A percentile compares a stretch with the other conserved stretches of the same genome.
Evolutionary conservation across 2,329 filamentous ascomycete genomes (phyloP).

Genomic region (Fusarium mangiferae): DNA sequence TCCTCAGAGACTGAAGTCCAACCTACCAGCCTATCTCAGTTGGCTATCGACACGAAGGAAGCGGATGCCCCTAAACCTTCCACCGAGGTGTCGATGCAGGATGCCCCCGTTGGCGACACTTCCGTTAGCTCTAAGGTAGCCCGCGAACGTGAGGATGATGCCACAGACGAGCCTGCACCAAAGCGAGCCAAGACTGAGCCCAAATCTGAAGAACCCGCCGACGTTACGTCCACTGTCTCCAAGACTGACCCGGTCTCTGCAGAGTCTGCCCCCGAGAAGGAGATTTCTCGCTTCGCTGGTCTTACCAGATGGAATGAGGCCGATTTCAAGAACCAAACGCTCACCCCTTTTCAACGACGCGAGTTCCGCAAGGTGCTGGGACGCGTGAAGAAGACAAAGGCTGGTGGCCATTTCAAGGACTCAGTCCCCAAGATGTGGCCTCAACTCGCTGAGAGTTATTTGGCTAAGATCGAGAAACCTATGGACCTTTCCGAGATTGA

Average conservation of each 20-base stretch:
- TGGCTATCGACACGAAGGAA: conserved; percentile 52
- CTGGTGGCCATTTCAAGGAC: conserved; percentile 77
- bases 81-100: conserved; percentile 63
- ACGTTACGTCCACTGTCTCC: conserved; percentile 8
- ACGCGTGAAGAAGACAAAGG: conserved; percentile 86
- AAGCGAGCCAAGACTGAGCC: conserved; percentile 84
- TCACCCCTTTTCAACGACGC: conserved; percentile 69
- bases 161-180: conserved; percentile 70
- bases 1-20: conserved; percentile 51
- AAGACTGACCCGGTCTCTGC: conserved; percentile 29
- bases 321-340: conserved; percentile 57
- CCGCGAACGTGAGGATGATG: conserved; percentile 82
- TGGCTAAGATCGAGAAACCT: conserved; percentile 75
- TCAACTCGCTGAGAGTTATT: conserved; percentile 77
- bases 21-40: conserved; percentile 52
- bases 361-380: conserved; percentile 74
- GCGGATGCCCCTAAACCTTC: conserved; percentile 43
- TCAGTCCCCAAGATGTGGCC: conserved; percentile 83
- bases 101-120: conserved; percentile 49
- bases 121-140: conserved; percentile 68
- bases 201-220: conserved; percentile 52
- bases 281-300: conserved; percentile 42
- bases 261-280: conserved; percentile 38
- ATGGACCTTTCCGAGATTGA: conserved; percentile 91
- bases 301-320: conserved; percentile 55